Evolutionary conservation across 495 filamentous ascomycete species (phyloP).

Genomic region (Gamarada debralockiae): DNA sequence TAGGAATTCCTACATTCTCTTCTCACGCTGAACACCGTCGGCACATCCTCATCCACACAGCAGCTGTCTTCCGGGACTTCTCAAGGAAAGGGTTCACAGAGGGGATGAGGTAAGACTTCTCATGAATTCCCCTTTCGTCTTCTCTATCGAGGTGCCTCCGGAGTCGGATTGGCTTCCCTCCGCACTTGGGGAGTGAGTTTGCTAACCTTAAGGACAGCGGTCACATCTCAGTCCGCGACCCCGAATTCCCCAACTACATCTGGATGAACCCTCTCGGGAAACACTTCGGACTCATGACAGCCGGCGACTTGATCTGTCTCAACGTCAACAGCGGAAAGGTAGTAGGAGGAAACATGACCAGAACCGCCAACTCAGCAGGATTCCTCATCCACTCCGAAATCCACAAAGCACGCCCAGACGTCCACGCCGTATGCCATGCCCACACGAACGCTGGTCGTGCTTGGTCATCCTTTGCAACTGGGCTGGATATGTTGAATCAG

Average conservation of each 20-base stretch:
- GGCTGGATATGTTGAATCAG: constrained; percentile 55
- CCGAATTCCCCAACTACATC: constrained; percentile 55
- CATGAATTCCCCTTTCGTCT: no score
- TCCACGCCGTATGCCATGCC: constrained; percentile 52
- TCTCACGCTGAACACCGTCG: constrained; percentile 32
- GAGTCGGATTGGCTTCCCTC: no score
- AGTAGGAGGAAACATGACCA: constrained; percentile 44
- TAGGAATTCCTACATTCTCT: constrained; percentile 45
- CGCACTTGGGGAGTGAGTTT: no score
- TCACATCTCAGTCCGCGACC: constrained; percentile 63
- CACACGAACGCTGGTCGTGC: constrained; percentile 50
- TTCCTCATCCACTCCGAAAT: constrained; percentile 64
- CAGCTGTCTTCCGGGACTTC: constrained; percentile 50
- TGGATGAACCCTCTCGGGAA: constrained; percentile 57
- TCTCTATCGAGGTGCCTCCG: no score
- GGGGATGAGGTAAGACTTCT: constrained; percentile 39
- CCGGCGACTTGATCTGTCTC: constrained; percentile 50
- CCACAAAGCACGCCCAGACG: constrained; percentile 49
- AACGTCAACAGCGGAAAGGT: constrained; percentile 48
- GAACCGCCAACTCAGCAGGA: constrained; percentile 59
- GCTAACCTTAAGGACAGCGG: constrained; percentile 29
- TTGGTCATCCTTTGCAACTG: constrained; percentile 46
- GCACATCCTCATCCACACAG: constrained; percentile 45
- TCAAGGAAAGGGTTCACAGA: constrained; percentile 56
- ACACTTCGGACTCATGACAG: constrained; percentile 53